Conservation (phyloP, 306 rosid genomes). For the Lotus japonicus region DNA sequence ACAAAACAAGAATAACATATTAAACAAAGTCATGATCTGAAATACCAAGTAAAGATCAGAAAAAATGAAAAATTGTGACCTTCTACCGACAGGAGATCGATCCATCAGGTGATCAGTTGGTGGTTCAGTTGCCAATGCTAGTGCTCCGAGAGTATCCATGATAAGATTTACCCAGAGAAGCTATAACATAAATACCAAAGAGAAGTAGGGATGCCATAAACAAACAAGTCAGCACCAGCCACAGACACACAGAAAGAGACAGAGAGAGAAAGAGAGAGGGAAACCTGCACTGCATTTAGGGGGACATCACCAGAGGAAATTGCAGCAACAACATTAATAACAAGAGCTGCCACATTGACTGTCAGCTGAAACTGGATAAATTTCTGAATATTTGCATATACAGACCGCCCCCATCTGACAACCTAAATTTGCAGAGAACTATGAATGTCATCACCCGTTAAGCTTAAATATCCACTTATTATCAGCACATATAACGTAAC, state of each 20-base stretch:
- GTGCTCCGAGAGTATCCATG: conserved; percentile 98
- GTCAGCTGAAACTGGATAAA: conserved; percentile 99
- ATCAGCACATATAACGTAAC: not conserved
- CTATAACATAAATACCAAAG: conserved; percentile 33
- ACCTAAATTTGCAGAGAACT: conserved; percentile 45
- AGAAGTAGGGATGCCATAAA: conserved; percentile 11
- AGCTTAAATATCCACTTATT: not conserved
- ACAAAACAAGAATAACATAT: too few species aligned
- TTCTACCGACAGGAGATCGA: conserved; percentile 85
- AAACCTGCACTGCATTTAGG: conserved; percentile 95
- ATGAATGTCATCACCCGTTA: not conserved
- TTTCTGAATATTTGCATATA: conserved; percentile 97
- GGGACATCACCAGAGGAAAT: conserved; percentile 88
- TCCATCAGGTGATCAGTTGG: conserved; percentile 96
- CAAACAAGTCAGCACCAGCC: not conserved
- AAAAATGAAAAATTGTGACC: conserved; percentile 31
- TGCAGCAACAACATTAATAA: conserved; percentile 89
- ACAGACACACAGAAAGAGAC: not conserved
- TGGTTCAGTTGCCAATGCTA: conserved; percentile 98
- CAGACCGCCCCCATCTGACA: conserved; percentile 99
- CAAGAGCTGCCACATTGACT: conserved; percentile 93
- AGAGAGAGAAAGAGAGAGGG: conserved; percentile 20
- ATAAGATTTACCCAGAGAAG: conserved; percentile 99
- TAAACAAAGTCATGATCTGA: conserved; percentile 5
- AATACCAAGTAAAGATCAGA: not conserved